phyloP scores from a whole-genome alignment of 108 stramenopile species.

The Chaetoceros muelleri region DNA sequence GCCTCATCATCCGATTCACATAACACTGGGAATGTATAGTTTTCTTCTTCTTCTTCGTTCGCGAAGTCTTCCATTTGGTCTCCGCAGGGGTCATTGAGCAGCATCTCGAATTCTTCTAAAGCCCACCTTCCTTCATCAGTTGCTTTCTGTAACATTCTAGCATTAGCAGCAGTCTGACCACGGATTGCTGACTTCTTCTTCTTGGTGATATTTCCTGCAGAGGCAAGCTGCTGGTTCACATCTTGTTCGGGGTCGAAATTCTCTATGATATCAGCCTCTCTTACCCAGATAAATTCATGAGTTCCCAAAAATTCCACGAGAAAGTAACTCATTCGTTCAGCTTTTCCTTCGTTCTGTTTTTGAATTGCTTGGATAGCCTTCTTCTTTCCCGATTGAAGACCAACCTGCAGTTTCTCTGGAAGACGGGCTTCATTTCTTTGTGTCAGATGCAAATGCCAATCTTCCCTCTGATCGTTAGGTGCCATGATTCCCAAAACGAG shows the following conservation, averaged over 20 bases:
- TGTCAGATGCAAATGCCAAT: slow-evolving; percentile 71
- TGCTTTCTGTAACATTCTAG: slow-evolving; percentile 54
- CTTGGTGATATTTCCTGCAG: slow-evolving; percentile 46
- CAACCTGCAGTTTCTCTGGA: slow-evolving; percentile 66
- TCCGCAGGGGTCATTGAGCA: slow-evolving; percentile 43
- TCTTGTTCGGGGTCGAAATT: slow-evolving; percentile 75
- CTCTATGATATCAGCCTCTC: slow-evolving; percentile 75
- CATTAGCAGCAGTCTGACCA: slow-evolving; percentile 25
- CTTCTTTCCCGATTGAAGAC: slow-evolving; percentile 51
- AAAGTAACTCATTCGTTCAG: slow-evolving; percentile 69
- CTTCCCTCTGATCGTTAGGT: slow-evolving; percentile 71
- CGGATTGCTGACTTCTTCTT: slow-evolving; percentile 34
- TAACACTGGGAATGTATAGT: slow-evolving; percentile 24
- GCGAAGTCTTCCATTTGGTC: slow-evolving; percentile 29
- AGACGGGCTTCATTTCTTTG: slow-evolving; percentile 67
- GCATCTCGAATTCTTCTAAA: slow-evolving; percentile 56
- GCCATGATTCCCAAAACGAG: slow-evolving; percentile 80
- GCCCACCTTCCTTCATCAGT: slow-evolving; percentile 69
- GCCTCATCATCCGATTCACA: slow-evolving; percentile 32
- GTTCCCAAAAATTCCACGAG: slow-evolving; percentile 83
- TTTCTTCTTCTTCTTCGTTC: slow-evolving; percentile 12
- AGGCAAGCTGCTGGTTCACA: slow-evolving; percentile 35
- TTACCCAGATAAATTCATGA: slow-evolving; percentile 85
- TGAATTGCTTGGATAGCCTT: slow-evolving; percentile 58
- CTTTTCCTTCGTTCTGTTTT: slow-evolving; percentile 24